A percentile compares a stretch with the other conserved stretches of the same genome.
Conservation (phyloP, 225 moss, liverwort and hornwort species). For the Physcomitrellopsis africana region DNA sequence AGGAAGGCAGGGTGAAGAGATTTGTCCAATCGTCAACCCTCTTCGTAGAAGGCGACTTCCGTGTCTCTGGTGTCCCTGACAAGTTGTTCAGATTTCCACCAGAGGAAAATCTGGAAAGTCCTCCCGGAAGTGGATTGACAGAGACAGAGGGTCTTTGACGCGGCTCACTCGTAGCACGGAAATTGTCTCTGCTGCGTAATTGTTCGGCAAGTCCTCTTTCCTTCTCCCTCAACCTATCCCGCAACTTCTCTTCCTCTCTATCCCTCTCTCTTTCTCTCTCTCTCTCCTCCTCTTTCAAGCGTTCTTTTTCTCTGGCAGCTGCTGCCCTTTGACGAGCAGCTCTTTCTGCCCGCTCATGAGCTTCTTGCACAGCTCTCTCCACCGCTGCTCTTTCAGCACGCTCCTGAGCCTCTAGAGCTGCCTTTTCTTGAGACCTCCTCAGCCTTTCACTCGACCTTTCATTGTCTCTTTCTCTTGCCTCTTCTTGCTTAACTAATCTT, state of each 20-base stretch:
- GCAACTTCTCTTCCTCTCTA: constrained; percentile 59
- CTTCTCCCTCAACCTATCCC: constrained; percentile 58
- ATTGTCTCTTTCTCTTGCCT: constrained; percentile 50
- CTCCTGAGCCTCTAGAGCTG: constrained; percentile 76
- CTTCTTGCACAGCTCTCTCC: constrained; percentile 75
- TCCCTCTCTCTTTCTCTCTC: constrained; percentile 52
- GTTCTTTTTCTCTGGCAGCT: constrained; percentile 71
- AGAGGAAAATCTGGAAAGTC: constrained; percentile 45
- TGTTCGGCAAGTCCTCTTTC: constrained; percentile 58
- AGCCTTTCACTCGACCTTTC: constrained; percentile 68
- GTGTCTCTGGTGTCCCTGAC: constrained; percentile 27
- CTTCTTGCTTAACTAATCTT: constrained; percentile 46
- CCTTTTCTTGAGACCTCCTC: constrained; percentile 71
- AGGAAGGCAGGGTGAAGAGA: constrained; percentile 43
- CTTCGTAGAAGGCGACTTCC: constrained; percentile 19
- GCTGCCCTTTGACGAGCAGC: constrained; percentile 64
- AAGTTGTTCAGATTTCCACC: constrained; percentile 51
- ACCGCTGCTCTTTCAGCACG: constrained; percentile 76
- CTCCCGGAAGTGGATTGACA: constrained; percentile 26
- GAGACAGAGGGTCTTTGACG: constrained; percentile 59
- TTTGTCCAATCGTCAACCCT: constrained; percentile 69
- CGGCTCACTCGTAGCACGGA: constrained; percentile 66
- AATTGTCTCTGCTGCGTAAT: constrained; percentile 57
- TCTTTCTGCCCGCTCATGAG: constrained; percentile 66
- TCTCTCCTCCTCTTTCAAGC: constrained; percentile 57